phyloP scores from a whole-genome alignment of 2,329 filamentous ascomycete genomes.

The Nigrospora sphaerica region DNA sequence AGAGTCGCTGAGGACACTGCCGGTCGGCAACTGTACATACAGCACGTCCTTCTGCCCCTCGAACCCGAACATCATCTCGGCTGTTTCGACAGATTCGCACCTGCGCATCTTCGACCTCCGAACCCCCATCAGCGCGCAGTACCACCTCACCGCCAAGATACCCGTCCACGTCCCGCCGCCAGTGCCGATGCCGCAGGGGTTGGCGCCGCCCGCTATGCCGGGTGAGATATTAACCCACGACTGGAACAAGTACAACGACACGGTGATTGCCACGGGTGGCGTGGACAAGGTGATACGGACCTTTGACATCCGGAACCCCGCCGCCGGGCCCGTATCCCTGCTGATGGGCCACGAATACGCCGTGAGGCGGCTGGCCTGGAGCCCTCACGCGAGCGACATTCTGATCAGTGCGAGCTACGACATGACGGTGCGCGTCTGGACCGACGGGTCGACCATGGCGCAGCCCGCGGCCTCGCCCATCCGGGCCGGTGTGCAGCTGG shows the following conservation, averaged over 20 bases:
- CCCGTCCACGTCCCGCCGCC: constrained; percentile 69
- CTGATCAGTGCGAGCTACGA: constrained; percentile 90
- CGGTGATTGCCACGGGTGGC: constrained; percentile 77
- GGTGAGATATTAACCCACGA: constrained; percentile 89
- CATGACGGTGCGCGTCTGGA: constrained; percentile 95
- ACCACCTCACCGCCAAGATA: constrained; percentile 77
- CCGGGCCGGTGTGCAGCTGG: constrained; percentile 62
- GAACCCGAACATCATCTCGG: constrained; percentile 76
- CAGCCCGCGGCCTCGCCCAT: constrained; percentile 24
- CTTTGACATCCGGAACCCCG: constrained; percentile 79
- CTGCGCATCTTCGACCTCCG: constrained; percentile 88
- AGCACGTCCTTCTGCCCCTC: constrained; percentile 86
- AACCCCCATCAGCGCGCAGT: constrained; percentile 76
- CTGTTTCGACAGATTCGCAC: constrained; percentile 83
- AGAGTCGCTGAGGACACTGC: constrained; percentile 74
- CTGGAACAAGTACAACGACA: constrained; percentile 96
- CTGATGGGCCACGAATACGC: constrained; percentile 88
- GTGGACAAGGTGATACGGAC: constrained; percentile 83
- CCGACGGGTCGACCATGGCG: constrained; percentile 52
- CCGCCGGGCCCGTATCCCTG: constrained; percentile 63
- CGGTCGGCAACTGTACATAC: constrained; percentile 91
- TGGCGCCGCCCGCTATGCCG: constrained; percentile 43
- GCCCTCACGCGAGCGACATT: constrained; percentile 84
- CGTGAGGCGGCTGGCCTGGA: constrained; percentile 80
- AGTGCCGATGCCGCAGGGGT: constrained; percentile 24